phyloP scores from a whole-genome alignment of 2,329 filamentous ascomycete species.

The Diaporthe vexans region DNA sequence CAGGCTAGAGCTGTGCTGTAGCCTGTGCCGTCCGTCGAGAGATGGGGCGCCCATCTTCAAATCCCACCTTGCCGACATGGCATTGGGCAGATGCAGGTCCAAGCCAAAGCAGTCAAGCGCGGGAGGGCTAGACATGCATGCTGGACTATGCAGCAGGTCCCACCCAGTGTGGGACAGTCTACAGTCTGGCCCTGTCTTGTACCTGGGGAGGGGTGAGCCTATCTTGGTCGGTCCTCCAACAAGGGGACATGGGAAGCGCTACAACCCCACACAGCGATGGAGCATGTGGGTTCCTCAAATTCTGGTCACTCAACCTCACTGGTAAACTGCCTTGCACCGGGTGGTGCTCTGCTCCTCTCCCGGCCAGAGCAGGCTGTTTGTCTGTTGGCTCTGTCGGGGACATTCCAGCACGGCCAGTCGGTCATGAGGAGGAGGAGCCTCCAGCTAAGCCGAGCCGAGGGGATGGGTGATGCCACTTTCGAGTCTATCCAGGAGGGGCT shows the following conservation, averaged over 20 bases:
- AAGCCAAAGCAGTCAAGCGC: conserved; percentile 39
- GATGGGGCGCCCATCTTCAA: conserved; percentile 29
- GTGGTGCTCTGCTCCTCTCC: conserved; percentile 21
- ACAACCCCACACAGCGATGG: conserved; percentile 36
- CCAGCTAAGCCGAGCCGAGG: conserved; percentile 18
- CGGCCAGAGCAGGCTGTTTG: conserved; percentile 4
- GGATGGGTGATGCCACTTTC: conserved; percentile 20
- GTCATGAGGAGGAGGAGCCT: conserved; percentile 8
- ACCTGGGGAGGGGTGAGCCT: conserved; percentile 22
- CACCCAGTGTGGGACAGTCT: conserved; percentile 36
- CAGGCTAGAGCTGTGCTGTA: neutral
- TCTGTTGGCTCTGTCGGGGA: conserved; percentile 16
- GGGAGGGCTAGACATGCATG: conserved; percentile 40
- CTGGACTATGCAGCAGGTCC: conserved; percentile 11
- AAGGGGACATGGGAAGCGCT: conserved; percentile 9
- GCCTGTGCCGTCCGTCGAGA: neutral
- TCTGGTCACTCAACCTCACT: conserved; percentile 14
- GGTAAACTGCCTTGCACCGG: conserved; percentile 2
- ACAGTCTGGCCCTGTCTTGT: conserved; percentile 14
- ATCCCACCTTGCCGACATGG: conserved; percentile 32
- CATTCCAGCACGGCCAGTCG: neutral
- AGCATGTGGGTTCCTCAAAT: conserved; percentile 39
- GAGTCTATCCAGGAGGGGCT: neutral
- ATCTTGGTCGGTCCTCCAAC: neutral
- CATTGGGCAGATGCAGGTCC: conserved; percentile 38